phyloP scores from a whole-genome alignment of 2,329 filamentous ascomycete genomes.

The Cercospora beticola region DNA sequence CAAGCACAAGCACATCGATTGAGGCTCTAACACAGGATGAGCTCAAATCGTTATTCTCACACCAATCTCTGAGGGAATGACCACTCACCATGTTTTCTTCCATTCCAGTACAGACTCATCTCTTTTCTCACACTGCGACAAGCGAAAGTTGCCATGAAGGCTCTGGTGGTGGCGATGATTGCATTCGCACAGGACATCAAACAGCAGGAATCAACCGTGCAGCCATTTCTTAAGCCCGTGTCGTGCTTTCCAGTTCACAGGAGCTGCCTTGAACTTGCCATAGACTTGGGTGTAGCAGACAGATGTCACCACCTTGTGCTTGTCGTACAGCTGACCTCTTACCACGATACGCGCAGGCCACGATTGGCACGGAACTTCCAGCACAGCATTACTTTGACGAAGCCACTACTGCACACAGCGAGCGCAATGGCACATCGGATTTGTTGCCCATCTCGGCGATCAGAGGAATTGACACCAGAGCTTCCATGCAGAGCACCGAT shows the following conservation, averaged over 20 bases:
- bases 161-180: background rate
- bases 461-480: background rate
- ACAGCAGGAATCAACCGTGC: background rate
- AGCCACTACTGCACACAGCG: background rate
- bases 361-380: background rate
- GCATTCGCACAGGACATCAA: background rate
- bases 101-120: background rate
- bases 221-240: background rate
- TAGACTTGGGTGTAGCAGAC: background rate
- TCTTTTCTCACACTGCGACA: background rate
- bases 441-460: conserved; percentile 14
- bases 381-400: background rate
- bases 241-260: background rate
- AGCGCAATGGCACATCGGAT: conserved; percentile 15
- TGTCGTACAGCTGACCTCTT: background rate
- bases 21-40: background rate
- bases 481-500: background rate
- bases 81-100: background rate
- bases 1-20: background rate
- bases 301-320: background rate
- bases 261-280: background rate
- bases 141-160: background rate
- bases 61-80: background rate
- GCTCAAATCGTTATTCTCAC: background rate
- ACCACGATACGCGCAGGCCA: background rate